A percentile compares a stretch with the other conserved stretches of the same genome.
phyloP scores from a whole-genome alignment of 1,139 yeast genomes.

The Taiozyma sp. region DNA sequence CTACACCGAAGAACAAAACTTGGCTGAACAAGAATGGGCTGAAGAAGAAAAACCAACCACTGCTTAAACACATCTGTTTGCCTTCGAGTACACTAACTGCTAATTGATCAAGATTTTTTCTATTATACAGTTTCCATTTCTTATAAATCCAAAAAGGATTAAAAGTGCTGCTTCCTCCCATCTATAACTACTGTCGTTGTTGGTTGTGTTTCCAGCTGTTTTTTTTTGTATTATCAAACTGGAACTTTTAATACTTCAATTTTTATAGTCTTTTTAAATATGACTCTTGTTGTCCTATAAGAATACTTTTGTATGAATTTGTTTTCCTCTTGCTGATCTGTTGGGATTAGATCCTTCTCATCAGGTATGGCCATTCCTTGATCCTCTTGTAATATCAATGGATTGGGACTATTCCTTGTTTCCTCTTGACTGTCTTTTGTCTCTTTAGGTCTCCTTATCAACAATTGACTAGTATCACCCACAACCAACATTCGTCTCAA shows the following conservation, averaged over 20 bases:
- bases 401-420: neutral
- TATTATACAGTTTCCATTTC: no score
- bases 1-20: conserved; percentile 38
- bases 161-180: neutral
- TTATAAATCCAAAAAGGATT: neutral
- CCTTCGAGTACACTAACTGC: neutral
- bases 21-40: conserved; percentile 40
- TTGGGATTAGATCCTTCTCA: neutral
- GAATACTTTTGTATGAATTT: conserved; percentile 5
- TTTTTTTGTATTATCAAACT: neutral
- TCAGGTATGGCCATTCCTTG: conserved; percentile 1
- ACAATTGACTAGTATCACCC: conserved; percentile 1
- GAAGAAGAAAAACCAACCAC: conserved; percentile 34
- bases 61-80: conserved; percentile 13
- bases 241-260: conserved; percentile 7
- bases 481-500: conserved; percentile 2
- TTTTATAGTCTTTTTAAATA: conserved; percentile 1
- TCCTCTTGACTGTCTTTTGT: neutral
- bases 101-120: neutral
- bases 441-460: conserved; percentile 5
- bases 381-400: neutral
- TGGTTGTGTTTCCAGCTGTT: neutral
- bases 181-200: neutral
- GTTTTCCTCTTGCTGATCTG: neutral
- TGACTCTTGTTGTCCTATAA: conserved; percentile 1